These are phyloP conservation scores for Exophiala xenobiotica DNA, from an alignment of 2,329 filamentous ascomycete species.

Conservation along the genomic window DNA sequence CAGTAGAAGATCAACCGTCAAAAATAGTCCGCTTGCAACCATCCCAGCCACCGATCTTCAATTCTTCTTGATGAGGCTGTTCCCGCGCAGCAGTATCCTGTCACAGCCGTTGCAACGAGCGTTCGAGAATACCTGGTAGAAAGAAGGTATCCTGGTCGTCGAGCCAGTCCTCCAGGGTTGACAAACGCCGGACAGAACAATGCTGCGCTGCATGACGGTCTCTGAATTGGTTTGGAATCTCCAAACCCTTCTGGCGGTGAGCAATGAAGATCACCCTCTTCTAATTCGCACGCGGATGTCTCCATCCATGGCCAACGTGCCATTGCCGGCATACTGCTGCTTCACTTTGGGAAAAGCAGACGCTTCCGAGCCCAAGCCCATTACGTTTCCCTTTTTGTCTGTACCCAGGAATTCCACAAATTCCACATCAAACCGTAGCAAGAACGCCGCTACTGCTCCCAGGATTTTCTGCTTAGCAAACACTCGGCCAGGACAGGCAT, in stretches of 20 bases:
- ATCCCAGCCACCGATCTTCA: too few relatives aligned
- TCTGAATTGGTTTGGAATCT: not conserved
- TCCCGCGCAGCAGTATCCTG: conserved; percentile 15
- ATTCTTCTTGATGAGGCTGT: conserved; percentile 1
- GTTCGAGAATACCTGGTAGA: too few relatives aligned
- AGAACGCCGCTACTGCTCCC: conserved; percentile 32
- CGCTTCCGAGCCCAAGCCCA: conserved; percentile 7
- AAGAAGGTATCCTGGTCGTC: too few relatives aligned
- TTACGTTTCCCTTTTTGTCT: not conserved
- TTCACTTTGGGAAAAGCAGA: conserved; percentile 19
- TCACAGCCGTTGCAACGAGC: not conserved
- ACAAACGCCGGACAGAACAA: too few relatives aligned
- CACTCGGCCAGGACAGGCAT: conserved; percentile 42
- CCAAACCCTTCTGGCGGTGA: not conserved
- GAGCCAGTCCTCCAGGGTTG: too few relatives aligned
- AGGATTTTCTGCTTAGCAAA: conserved; percentile 46
- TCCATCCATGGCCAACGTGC: conserved; percentile 22
- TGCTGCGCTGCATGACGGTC: too few relatives aligned
- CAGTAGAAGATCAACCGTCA: conserved; percentile 3
- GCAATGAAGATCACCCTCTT: conserved; percentile 10
- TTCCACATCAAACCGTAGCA: conserved; percentile 18
- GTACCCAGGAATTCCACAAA: conserved; percentile 20
- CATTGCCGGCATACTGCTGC: conserved; percentile 19
- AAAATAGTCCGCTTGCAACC: not conserved
- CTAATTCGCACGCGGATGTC: conserved; percentile 23